Base-by-base conservation (phyloP, 805 yeast genomes). In the Cyberlindnera maritima region DNA sequence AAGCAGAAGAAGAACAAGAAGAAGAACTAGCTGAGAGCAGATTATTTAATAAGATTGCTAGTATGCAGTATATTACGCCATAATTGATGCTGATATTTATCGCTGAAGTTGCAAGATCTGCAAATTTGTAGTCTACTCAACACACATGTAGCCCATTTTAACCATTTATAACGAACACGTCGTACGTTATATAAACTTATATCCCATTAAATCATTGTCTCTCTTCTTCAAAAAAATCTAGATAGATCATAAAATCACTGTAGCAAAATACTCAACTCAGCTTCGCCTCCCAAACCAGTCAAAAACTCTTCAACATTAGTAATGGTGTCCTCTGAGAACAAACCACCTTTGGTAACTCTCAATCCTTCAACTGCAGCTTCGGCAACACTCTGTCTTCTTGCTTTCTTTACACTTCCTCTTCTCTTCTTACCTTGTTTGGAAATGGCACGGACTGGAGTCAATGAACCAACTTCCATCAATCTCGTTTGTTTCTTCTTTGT, bases 321-420 rank as follows among this genome's bases (percentile, higher is more conserved):
- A 57, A 87, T 64, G 3, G 88, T 82, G 49, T 79, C 79, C 62
- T 86, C 94, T 60, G 85, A 83, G 62, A 86, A 86, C 46, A 87
- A 66, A 5, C 95, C 95, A 52, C 80, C 79, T 57, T 79, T 85
- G 0, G 95, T 87, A 17, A 84, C 81, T 52, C 92, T 70, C 55
- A 81, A 69, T 11, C 91, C 91, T 61, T 86, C 92, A 10, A 81
- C 77, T 9, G 83, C 84, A 4, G 94, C 91, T 56, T 85, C 94
- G 2, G 74, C 85, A 44, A 80, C 75, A 48, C 88, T 81, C 41
- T 84, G 83, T 56, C 87, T 71, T 61, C 90, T 75, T 57, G 80
- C 63, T 61, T 69, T 65, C 34, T 63, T 58, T 34, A 42, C 31
- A 2, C 64, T 53, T n/a, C 55, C 58, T 41, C 64, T 65, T 40